These are phyloP conservation scores for Pyropia haitanensis DNA, from an alignment of 23 red algal species.

Conservation along the genomic window DNA sequence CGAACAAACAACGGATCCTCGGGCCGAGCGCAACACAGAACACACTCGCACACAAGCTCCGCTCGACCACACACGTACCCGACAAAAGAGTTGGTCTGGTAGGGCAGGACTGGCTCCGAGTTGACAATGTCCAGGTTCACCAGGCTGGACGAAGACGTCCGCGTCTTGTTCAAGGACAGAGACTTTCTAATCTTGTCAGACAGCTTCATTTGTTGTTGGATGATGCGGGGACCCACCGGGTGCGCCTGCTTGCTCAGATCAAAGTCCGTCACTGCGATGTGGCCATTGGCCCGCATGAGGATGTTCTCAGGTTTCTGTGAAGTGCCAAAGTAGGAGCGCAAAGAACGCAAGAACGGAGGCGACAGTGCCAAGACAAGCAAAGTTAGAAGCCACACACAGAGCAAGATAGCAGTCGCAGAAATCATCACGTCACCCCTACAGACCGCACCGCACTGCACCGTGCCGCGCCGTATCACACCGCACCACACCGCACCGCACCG, in stretches of 20 bases:
- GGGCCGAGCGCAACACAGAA: no score
- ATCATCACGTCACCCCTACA: no score
- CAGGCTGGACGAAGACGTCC: constrained; percentile 6
- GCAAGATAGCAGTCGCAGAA: no score
- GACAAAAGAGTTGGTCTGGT: constrained; percentile 81
- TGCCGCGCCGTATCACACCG: no score
- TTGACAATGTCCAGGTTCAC: constrained; percentile 66
- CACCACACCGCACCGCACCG: no score
- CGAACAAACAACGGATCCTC: no score
- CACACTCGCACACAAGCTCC: no score
- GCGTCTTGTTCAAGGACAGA: constrained; percentile 21
- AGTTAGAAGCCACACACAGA: no score
- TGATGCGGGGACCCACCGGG: constrained; percentile 44
- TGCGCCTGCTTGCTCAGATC: constrained; percentile 76
- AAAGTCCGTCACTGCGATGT: constrained; percentile 76
- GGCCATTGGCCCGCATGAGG: constrained; percentile 66
- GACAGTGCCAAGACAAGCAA: no score
- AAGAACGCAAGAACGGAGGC: no score
- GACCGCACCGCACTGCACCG: no score
- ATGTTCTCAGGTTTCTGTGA: constrained; percentile 69
- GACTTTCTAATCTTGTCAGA: constrained; percentile 43
- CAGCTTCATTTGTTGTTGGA: constrained; percentile 53
- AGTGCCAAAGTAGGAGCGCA: no score
- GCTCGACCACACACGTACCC: constrained; percentile 51
- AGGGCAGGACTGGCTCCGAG: constrained; percentile 65